Conservation (phyloP, 345 rosid genomes). For the Combretum micranthum region DNA sequence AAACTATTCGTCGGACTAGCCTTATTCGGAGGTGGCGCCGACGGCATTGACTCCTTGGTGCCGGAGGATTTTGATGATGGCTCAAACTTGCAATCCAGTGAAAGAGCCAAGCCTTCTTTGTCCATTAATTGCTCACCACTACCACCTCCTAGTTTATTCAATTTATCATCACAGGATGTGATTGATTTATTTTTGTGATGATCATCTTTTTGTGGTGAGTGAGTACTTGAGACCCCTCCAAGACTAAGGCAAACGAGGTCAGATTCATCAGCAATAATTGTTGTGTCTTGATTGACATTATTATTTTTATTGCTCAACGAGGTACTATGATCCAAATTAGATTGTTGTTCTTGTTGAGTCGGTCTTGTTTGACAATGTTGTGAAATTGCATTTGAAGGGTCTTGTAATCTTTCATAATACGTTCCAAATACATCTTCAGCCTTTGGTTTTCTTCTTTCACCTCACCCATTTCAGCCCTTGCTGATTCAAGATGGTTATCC, state of each 20-base stretch:
- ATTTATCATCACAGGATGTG: constrained; percentile 18
- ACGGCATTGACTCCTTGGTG: constrained; percentile 15
- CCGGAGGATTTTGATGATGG: constrained; percentile 16
- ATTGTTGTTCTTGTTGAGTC: constrained; percentile 9
- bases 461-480: constrained; percentile 63
- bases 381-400: constrained; percentile 51
- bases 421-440: constrained; percentile 46
- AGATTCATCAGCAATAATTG: constrained; percentile 20
- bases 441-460: constrained; percentile 72
- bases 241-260: constrained; percentile 69
- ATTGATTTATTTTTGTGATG: constrained; percentile 22
- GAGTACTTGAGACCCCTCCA: constrained; percentile 20
- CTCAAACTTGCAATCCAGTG: constrained; percentile 48
- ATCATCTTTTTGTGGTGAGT: not conserved
- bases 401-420: constrained; percentile 55
- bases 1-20: constrained; percentile 25
- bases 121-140: constrained; percentile 11
- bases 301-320: not conserved
- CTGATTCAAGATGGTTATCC: constrained; percentile 47
- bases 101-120: constrained; percentile 31
- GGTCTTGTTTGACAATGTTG: constrained; percentile 34
- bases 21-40: constrained; percentile 7
- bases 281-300: constrained; percentile 6
- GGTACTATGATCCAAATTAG: no score
- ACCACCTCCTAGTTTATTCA: not conserved